Percentiles rank a stretch among this genome's conserved stretches.
Conservation (phyloP, 2,329 filamentous ascomycete genomes). For the Trichoderma polysporum region DNA sequence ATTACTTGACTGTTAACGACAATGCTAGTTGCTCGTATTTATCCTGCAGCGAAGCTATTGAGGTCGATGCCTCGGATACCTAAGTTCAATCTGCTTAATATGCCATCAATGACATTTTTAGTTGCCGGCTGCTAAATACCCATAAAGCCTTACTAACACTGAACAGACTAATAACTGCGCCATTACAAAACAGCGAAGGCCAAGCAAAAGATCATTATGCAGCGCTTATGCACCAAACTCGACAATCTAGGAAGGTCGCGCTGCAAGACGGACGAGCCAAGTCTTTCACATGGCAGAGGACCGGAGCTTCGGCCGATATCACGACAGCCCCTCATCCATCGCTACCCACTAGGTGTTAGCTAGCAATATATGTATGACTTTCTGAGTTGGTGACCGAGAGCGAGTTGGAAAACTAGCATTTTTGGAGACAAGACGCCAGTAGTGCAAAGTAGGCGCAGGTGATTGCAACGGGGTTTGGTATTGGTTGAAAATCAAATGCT, state of each 20-base stretch:
- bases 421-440: background rate
- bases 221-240: background rate
- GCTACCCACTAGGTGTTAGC: background rate
- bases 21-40: background rate
- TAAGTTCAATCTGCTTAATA: background rate
- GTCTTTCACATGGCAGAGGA: slow-evolving; percentile 11
- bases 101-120: background rate
- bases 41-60: background rate
- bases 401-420: background rate
- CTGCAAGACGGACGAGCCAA: background rate
- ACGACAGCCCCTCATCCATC: background rate
- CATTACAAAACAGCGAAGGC: background rate
- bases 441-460: background rate
- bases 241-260: background rate
- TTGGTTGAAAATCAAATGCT: background rate
- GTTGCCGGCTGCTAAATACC: background rate
- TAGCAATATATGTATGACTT: background rate
- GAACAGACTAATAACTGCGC: background rate
- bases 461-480: background rate
- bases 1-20: background rate
- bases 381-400: slow-evolving; percentile 5
- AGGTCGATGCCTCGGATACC: background rate
- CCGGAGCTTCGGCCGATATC: background rate
- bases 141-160: background rate
- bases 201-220: background rate